Conservation (phyloP, 495 filamentous ascomycete genomes). For the Xylaria grammica region DNA sequence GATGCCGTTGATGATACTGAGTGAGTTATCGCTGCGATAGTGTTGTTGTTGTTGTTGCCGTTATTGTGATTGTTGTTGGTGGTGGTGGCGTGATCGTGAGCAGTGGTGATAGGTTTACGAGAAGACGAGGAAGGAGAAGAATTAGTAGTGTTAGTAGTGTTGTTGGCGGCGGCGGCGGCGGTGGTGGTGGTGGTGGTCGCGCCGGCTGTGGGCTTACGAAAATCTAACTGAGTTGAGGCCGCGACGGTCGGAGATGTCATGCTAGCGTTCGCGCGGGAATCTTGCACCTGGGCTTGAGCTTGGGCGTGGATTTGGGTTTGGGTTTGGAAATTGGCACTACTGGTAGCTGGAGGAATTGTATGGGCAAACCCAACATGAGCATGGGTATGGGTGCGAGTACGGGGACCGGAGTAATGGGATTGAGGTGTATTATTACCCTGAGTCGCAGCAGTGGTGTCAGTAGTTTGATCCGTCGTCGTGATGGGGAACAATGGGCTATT, state of each 20-base stretch:
- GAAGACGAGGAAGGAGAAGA: background rate
- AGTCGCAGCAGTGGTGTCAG: too few relatives aligned
- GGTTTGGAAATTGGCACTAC: conserved; percentile 6
- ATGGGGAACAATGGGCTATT: background rate
- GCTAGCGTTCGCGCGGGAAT: conserved; percentile 20
- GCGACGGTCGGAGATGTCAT: conserved; percentile 36
- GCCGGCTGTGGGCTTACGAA: conserved; percentile 38
- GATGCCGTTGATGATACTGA: background rate
- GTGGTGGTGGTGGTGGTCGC: background rate
- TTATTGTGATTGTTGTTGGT: background rate
- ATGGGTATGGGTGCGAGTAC: background rate
- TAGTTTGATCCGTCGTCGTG: background rate
- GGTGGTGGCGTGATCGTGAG: background rate
- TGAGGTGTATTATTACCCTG: background rate
- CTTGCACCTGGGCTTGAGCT: conserved; percentile 11
- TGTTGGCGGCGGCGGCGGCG: background rate
- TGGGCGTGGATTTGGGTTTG: conserved; percentile 16
- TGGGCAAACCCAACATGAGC: background rate
- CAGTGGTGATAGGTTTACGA: background rate
- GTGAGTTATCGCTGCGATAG: too few relatives aligned
- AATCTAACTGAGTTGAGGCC: conserved; percentile 38
- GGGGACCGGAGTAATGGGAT: background rate
- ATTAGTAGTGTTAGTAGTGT: background rate
- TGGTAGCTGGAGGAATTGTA: background rate
- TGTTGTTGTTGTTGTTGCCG: conserved; percentile 5